phyloP scores from a whole-genome alignment of 1,139 yeast genomes.

The Blastobotrys malaysiensis region DNA sequence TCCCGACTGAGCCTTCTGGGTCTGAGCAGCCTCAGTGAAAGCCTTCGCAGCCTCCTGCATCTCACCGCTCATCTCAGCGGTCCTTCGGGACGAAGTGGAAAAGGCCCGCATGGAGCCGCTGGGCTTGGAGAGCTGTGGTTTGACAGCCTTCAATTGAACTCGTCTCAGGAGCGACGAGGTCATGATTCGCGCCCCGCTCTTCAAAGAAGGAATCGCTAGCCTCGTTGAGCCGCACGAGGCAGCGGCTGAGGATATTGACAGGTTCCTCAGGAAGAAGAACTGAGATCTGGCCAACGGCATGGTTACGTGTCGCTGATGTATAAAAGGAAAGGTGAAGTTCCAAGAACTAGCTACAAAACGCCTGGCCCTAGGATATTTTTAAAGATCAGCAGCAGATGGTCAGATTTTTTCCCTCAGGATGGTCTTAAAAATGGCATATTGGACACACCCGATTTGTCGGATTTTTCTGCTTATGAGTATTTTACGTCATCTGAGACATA shows the following conservation, averaged over 20 bases:
- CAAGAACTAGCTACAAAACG: no score
- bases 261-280: conserved; percentile 31
- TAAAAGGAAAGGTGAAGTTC: background rate
- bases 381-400: background rate
- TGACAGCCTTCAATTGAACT: conserved; percentile 1
- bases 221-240: conserved; percentile 26
- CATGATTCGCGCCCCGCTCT: background rate
- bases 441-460: background rate
- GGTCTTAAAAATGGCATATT: background rate
- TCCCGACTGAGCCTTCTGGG: conserved; percentile 1
- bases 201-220: conserved; percentile 13
- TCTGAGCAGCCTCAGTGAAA: conserved; percentile 12
- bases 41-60: conserved; percentile 14
- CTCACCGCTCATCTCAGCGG: conserved; percentile 9
- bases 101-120: background rate
- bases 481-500: background rate
- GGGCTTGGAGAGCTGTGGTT: background rate
- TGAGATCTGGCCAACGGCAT: conserved; percentile 31
- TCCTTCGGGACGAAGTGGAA: conserved; percentile 2
- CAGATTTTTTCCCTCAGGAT: background rate
- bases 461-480: background rate
- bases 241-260: conserved; percentile 26
- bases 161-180: background rate
- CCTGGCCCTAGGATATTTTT: no score
- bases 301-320: background rate